Percentiles rank a stretch among this genome's conserved stretches.
Evolutionary conservation across 176 grass and related monocot species (phyloP).

Genomic region (Chloris gayana): DNA sequence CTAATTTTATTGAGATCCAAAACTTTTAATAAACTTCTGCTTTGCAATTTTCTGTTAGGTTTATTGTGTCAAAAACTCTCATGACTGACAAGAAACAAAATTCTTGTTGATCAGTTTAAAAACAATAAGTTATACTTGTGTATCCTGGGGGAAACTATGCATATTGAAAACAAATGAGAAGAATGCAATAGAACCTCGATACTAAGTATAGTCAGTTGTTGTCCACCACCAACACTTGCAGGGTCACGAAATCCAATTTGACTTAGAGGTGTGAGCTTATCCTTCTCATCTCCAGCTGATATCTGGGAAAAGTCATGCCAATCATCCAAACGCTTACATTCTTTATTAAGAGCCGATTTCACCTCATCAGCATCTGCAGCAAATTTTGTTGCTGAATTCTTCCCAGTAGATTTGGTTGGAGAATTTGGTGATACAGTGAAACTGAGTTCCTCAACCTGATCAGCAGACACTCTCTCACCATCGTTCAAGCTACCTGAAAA

Average conservation of each 20-base stretch:
- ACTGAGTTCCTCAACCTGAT: slow-evolving; percentile 27
- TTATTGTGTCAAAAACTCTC: slow-evolving; percentile 27
- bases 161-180: slow-evolving; percentile 10
- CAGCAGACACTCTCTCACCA: slow-evolving; percentile 29
- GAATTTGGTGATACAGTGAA: slow-evolving; percentile 40
- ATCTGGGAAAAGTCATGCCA: slow-evolving; percentile 85
- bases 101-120: slow-evolving; percentile 10
- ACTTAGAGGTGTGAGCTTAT: slow-evolving; percentile 82
- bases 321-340: slow-evolving; percentile 32
- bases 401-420: slow-evolving; percentile 38
- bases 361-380: slow-evolving; percentile 26
- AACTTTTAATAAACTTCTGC: neutral
- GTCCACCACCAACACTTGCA: slow-evolving; percentile 72
- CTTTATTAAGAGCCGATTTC: slow-evolving; percentile 38
- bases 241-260: slow-evolving; percentile 89
- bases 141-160: neutral
- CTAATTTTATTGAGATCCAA: slow-evolving; percentile 21
- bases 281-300: slow-evolving; percentile 70
- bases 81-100: slow-evolving; percentile 10
- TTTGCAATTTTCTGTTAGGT: neutral
- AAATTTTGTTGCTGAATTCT: slow-evolving; percentile 24
- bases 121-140: slow-evolving; percentile 7
- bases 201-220: slow-evolving; percentile 84
- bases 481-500: slow-evolving; percentile 36
- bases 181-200: slow-evolving; percentile 60